Evolutionary conservation across 2,329 filamentous ascomycete genomes (phyloP).

Genomic region (Cytospora leucostoma): DNA sequence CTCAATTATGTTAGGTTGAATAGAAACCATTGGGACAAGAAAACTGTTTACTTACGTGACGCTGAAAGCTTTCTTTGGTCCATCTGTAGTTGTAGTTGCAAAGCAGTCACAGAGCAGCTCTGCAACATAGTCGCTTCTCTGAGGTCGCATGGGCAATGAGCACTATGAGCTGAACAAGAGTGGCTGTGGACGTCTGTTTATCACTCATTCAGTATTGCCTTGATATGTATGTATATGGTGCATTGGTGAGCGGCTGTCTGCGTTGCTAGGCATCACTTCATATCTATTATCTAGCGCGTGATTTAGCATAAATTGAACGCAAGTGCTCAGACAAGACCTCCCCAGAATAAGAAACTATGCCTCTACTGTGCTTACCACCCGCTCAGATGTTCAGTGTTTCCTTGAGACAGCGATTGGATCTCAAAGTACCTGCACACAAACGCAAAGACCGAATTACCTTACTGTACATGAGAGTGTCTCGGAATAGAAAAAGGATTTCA

Average conservation of each 20-base stretch:
- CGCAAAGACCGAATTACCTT: no score
- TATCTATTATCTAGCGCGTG: background rate
- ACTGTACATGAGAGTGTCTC: no score
- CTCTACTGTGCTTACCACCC: background rate
- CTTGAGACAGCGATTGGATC: no score
- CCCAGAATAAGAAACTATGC: background rate
- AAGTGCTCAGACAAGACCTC: background rate
- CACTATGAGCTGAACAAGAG: background rate
- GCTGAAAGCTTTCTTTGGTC: background rate
- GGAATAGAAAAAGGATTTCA: no score
- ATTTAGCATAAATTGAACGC: background rate
- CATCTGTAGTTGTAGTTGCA: background rate
- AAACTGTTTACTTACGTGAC: background rate
- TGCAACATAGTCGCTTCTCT: background rate
- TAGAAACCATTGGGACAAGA: background rate
- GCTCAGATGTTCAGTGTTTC: background rate
- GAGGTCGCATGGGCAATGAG: background rate
- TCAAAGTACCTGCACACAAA: no score
- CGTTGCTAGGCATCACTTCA: background rate
- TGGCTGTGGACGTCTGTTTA: background rate
- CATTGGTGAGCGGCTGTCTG: background rate
- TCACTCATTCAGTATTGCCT: background rate
- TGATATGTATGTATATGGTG: background rate
- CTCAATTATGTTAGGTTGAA: background rate
- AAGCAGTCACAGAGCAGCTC: background rate